phyloP scores from a whole-genome alignment of 768 basidiomycete species.

The Mrakia frigida region DNA sequence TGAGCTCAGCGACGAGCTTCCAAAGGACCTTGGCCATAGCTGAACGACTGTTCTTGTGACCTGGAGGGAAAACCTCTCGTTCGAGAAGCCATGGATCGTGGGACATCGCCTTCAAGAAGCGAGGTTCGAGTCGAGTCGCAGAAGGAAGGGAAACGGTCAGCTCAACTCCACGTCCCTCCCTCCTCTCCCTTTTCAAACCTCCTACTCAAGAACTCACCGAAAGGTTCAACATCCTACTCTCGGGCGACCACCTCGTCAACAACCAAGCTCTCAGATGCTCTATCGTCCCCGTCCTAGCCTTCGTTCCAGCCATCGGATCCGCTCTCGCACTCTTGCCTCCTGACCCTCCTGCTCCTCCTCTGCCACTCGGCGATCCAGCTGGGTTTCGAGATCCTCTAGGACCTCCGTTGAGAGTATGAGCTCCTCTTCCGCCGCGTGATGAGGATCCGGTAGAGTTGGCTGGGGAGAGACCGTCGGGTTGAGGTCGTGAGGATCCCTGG shows the following conservation, averaged over 20 bases:
- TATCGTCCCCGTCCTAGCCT: conserved; percentile 20
- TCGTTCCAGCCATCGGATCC: conserved; percentile 25
- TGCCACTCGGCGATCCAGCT: conserved; percentile 14
- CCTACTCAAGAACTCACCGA: conserved; percentile 20
- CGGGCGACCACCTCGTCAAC: conserved; percentile 19
- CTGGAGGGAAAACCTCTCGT: conserved; percentile 29
- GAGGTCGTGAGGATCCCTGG: neutral
- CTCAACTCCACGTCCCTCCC: neutral
- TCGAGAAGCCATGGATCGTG: conserved; percentile 22
- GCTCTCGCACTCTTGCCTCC: conserved; percentile 7
- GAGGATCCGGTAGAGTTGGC: neutral
- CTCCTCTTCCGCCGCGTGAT: neutral
- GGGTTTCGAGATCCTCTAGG: neutral
- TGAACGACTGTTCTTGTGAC: conserved; percentile 29
- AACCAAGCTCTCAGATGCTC: conserved; percentile 20
- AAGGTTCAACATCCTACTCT: conserved; percentile 26
- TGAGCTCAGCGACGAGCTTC: conserved; percentile 32
- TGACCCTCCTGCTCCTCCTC: conserved; percentile 17
- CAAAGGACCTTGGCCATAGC: conserved; percentile 30
- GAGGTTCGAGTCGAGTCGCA: neutral
- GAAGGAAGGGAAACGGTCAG: neutral
- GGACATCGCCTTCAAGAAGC: conserved; percentile 6
- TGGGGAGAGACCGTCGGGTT: neutral
- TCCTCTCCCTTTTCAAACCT: too few relatives aligned
- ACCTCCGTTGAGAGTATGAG: neutral